Conservation (phyloP, 768 basidiomycete species). For the Kwoniella sp. region DNA sequence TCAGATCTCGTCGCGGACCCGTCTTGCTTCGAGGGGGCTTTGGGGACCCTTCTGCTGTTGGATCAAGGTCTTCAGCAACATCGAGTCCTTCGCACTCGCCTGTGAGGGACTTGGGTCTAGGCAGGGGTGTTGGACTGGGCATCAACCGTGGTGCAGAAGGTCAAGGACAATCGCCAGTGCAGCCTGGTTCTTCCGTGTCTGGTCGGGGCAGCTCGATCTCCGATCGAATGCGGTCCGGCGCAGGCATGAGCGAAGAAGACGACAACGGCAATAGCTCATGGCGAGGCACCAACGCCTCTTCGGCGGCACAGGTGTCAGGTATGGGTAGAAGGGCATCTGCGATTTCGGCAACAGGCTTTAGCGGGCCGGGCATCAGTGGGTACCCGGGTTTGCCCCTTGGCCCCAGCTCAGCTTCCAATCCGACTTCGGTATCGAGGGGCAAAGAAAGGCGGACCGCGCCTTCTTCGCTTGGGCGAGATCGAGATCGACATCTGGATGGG, state of each 20-base stretch:
- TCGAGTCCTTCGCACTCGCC: conserved; percentile 26
- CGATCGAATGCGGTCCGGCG: neutral
- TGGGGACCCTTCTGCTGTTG: conserved; percentile 16
- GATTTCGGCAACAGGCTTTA: neutral
- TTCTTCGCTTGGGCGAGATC: conserved; percentile 14
- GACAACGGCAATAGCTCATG: conserved; percentile 7
- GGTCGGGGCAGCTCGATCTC: neutral
- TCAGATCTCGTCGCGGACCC: conserved; percentile 38
- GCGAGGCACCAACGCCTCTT: neutral
- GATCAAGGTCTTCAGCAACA: neutral
- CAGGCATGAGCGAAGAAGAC: neutral
- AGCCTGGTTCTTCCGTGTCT: neutral
- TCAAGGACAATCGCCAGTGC: neutral
- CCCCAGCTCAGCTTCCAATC: neutral
- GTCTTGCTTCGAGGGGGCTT: conserved; percentile 50
- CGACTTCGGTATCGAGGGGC: neutral
- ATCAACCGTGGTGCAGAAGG: conserved; percentile 5
- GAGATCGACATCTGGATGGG: neutral
- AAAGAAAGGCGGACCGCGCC: conserved; percentile 20
- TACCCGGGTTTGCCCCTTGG: conserved; percentile 9
- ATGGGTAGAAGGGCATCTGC: neutral
- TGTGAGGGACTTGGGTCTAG: conserved; percentile 2
- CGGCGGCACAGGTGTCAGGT: neutral
- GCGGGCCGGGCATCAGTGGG: conserved; percentile 5
- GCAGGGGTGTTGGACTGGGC: conserved; percentile 16